These are phyloP conservation scores for Daedalea quercina DNA, from an alignment of 768 basidiomycete genomes.

Conservation along the genomic window DNA sequence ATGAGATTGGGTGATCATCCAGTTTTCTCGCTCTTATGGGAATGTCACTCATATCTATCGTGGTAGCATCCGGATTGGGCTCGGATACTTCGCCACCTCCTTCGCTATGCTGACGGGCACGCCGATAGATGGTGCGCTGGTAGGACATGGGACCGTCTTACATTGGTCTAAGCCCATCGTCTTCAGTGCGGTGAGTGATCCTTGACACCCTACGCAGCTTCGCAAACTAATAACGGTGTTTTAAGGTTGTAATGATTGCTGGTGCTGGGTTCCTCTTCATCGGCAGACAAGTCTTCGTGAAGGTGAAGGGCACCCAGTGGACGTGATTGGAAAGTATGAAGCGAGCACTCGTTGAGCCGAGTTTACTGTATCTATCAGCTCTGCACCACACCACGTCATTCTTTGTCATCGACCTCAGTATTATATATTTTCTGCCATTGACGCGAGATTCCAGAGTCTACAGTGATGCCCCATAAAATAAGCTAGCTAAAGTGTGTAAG, in stretches of 20 bases:
- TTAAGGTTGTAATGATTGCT: not conserved
- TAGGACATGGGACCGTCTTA: slow-evolving; percentile 5
- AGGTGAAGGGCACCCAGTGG: slow-evolving; percentile 7
- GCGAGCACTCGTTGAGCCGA: not conserved
- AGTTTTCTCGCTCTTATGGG: not conserved
- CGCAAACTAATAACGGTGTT: not conserved
- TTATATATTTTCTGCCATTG: no score
- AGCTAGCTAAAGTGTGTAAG: no score
- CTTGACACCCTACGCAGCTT: not conserved
- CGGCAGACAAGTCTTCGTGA: not conserved
- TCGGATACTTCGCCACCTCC: slow-evolving; percentile 13
- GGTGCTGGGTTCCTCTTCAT: not conserved
- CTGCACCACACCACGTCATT: not conserved
- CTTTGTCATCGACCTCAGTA: no score
- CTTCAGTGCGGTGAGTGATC: slow-evolving; percentile 14
- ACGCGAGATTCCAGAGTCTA: no score
- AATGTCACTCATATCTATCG: not conserved
- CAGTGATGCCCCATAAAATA: no score
- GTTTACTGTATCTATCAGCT: not conserved
- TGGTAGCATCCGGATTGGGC: slow-evolving; percentile 17
- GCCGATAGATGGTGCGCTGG: slow-evolving; percentile 20
- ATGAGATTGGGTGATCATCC: slow-evolving; percentile 12
- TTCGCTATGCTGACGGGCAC: slow-evolving; percentile 18
- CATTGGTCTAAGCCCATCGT: slow-evolving; percentile 16
- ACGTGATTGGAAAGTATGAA: no score